Evolutionary conservation across 305 asterid genomes (phyloP), one percentile per base, ranked within the genome.

Genomic region (Fraxinus ornus): DNA sequence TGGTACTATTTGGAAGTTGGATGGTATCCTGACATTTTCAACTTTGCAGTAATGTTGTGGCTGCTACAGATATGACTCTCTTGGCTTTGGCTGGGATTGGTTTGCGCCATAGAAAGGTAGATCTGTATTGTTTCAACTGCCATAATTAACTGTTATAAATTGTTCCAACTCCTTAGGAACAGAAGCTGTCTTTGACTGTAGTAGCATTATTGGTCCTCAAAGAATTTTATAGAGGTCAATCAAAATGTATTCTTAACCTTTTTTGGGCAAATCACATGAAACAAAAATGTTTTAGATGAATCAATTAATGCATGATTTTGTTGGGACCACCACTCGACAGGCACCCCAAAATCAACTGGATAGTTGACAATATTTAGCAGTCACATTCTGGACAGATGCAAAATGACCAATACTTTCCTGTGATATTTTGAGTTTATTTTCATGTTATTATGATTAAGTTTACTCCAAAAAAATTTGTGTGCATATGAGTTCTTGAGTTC

Each of bases 41-140:
- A 80, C 79, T 88, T 90, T 87, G 87, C 96, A 96, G 99, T 84
- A 94, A 96, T 84, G 98, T 96, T 80, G 95, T 92, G 85, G 99
- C 99, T 79, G 98, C 99, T 79, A 93, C 99, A 73, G 99, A 96
- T 91, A 86, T 93, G 90, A 94, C 99, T 75, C 89, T 93, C 73
- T 86, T 94, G 90, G 97, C 99, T 80, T 91, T 96, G 93, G 97
- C 97, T 64, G 99, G 99, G 78, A 93, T 96, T 87, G 99, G 99
- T 85, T 83, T 96, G 91, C 98, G 84, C 79, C 90, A 91, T 44
- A 85, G 86, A 79, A 96, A 94, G 99, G 99, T 90, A 86, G 91
- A 82, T 75, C 78, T 85, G 83, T 60, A 80, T 71, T 80, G 71
- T 44, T 66, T 74, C 28, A 78, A n/a, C 28, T 55, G 47, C 33